Evolutionary conservation across 371 early-diverging fungal species (phyloP).

Genomic region (Mucor sp.): DNA sequence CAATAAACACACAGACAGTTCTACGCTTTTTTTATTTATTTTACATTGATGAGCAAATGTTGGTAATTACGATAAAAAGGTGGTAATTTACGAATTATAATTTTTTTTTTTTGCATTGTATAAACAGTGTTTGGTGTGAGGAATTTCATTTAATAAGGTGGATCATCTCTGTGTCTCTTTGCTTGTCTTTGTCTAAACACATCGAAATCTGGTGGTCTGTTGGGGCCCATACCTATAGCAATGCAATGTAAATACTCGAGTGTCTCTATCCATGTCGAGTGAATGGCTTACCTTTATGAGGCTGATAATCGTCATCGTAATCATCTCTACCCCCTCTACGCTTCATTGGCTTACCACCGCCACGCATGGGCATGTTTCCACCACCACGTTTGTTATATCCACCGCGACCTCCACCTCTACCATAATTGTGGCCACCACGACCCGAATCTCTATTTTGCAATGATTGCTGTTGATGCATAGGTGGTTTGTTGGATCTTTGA

Average conservation of each 20-base stretch:
- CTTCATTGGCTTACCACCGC: conserved; percentile 38
- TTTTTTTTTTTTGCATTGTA: not conserved
- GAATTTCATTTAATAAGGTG: conserved; percentile 25
- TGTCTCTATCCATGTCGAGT: too few relatives aligned
- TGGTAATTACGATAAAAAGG: too few relatives aligned
- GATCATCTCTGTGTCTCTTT: conserved; percentile 55
- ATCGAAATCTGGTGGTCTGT: conserved; percentile 67
- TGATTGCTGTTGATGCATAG: conserved; percentile 13
- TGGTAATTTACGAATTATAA: too few relatives aligned
- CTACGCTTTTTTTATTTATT: too few relatives aligned
- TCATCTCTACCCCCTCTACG: conserved; percentile 44
- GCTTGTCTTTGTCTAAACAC: conserved; percentile 61
- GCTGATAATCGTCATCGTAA: conserved; percentile 53
- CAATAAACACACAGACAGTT: too few relatives aligned
- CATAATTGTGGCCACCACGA: conserved; percentile 14
- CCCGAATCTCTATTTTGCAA: conserved; percentile 26
- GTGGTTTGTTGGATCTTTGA: not conserved
- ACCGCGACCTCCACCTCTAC: conserved; percentile 27
- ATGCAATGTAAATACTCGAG: not conserved
- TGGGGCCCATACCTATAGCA: conserved; percentile 51
- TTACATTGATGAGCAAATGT: too few relatives aligned
- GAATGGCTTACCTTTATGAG: conserved; percentile 38
- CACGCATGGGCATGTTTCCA: conserved; percentile 16
- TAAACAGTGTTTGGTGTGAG: not conserved
- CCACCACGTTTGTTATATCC: conserved; percentile 20